Percentiles rank a stretch among this genome's conserved stretches.
Evolutionary conservation across 768 basidiomycete species (phyloP).

Genomic region (Erythrobasidium yunnanense): DNA sequence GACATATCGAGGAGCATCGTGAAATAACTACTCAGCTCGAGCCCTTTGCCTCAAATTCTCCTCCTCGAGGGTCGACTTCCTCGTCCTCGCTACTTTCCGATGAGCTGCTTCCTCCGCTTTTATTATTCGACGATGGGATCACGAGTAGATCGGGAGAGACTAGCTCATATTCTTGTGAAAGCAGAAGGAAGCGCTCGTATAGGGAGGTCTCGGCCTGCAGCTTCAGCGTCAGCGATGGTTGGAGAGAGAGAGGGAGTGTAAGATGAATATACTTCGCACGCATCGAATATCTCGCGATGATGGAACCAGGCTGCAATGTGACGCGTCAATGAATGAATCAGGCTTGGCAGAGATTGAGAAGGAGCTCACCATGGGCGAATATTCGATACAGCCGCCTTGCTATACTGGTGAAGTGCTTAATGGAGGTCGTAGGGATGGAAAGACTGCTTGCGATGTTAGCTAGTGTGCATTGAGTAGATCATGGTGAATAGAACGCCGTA

Average conservation of each 20-base stretch:
- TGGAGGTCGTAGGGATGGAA: conserved; percentile 65
- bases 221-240: not conserved
- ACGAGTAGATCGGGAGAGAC: conserved; percentile 24
- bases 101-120: not conserved
- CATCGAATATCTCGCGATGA: conserved; percentile 28
- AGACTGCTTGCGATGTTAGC: conserved; percentile 48
- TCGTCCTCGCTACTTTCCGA: not conserved
- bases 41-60: not conserved
- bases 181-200: conserved; percentile 26
- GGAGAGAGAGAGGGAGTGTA: not conserved
- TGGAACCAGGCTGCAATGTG: conserved; percentile 20
- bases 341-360: not conserved
- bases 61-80: not conserved
- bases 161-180: conserved; percentile 24
- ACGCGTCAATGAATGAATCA: not conserved
- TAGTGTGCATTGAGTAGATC: not conserved
- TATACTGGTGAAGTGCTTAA: conserved; percentile 78
- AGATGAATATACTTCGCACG: conserved; percentile 15
- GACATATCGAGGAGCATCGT: no score
- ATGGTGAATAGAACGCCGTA: conserved; percentile 29
- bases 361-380: conserved; percentile 83
- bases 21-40: no score
- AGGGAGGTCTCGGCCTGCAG: conserved; percentile 27
- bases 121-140: conserved; percentile 11
- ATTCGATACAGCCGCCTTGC: conserved; percentile 84